Percentiles rank a stretch among this genome's conserved stretches.
Conservation (phyloP, 2,329 filamentous ascomycete species). For the Cercospora brassicicola region DNA sequence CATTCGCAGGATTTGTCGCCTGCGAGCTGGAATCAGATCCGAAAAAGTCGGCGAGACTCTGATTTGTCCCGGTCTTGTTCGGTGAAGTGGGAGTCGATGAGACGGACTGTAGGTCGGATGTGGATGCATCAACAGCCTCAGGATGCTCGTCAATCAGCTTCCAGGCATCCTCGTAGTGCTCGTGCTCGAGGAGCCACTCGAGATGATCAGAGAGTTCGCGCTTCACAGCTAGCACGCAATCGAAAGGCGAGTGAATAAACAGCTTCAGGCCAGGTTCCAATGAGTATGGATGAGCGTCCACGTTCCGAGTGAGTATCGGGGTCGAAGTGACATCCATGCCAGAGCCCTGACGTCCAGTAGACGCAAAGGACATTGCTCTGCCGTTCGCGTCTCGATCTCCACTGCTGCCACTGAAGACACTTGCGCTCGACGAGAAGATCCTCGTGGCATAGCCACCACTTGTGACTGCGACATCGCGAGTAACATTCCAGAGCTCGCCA, state of each 20-base stretch:
- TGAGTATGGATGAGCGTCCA: slow-evolving; percentile 50
- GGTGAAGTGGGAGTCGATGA: slow-evolving; percentile 46
- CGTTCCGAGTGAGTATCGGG: slow-evolving; percentile 30
- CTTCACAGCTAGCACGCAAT: slow-evolving; percentile 89
- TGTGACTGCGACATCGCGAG: slow-evolving; percentile 21
- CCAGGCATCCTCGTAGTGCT: slow-evolving; percentile 84
- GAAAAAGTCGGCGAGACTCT: slow-evolving; percentile 49
- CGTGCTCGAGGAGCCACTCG: slow-evolving; percentile 77
- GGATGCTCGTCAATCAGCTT: slow-evolving; percentile 84
- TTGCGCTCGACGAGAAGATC: slow-evolving; percentile 83
- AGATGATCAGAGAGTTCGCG: slow-evolving; percentile 84
- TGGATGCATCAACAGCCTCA: slow-evolving; percentile 56
- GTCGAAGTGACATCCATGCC: slow-evolving; percentile 34
- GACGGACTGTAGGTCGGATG: slow-evolving; percentile 40
- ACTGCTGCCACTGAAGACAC: slow-evolving; percentile 56
- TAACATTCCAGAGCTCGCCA: slow-evolving; percentile 85
- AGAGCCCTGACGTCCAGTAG: slow-evolving; percentile 40
- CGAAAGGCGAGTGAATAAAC: slow-evolving; percentile 94
- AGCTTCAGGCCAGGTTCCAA: slow-evolving; percentile 68
- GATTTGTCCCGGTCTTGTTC: slow-evolving; percentile 41
- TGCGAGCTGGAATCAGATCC: slow-evolving; percentile 61
- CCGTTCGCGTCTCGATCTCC: slow-evolving; percentile 41
- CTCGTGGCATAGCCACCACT: slow-evolving; percentile 77
- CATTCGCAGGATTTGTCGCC: slow-evolving; percentile 36
- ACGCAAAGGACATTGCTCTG: slow-evolving; percentile 34